phyloP scores from a whole-genome alignment of 1,139 yeast species.

The Lodderomyces beijingensis region DNA sequence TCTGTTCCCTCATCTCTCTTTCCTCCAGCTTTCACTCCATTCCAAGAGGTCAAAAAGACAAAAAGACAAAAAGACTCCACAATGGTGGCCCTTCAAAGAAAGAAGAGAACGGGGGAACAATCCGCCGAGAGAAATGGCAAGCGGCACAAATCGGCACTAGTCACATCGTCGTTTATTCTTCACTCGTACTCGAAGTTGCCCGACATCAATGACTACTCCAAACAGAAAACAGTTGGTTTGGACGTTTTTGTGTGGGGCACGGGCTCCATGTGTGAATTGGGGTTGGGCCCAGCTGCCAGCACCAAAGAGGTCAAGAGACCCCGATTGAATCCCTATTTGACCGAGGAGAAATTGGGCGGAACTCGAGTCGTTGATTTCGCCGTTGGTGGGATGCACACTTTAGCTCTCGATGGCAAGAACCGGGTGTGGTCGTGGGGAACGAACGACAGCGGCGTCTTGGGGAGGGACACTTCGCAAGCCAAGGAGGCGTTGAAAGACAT shows the following conservation, averaged over 20 bases:
- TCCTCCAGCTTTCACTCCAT: too few relatives aligned
- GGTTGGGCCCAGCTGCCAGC: constrained; percentile 83
- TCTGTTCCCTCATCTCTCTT: too few relatives aligned
- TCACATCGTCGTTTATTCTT: constrained; percentile 40
- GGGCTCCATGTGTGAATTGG: constrained; percentile 96
- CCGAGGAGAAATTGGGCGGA: constrained; percentile 51
- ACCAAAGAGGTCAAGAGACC: constrained; percentile 96
- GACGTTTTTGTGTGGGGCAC: constrained; percentile 93
- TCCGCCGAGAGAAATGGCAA: constrained; percentile 18
- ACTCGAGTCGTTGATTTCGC: constrained; percentile 70
- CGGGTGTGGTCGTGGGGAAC: constrained; percentile 97
- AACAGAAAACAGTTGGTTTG: constrained; percentile 42
- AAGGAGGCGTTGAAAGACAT: constrained; percentile 61
- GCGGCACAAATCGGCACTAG: constrained; percentile 23
- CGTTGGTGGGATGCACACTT: constrained; percentile 92
- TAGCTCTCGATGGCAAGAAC: constrained; percentile 74
- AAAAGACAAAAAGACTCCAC: constrained; percentile 2
- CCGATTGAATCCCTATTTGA: constrained; percentile 73
- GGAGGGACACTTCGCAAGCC: constrained; percentile 73
- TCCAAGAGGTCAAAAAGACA: background rate
- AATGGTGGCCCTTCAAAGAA: constrained; percentile 47
- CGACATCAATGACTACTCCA: constrained; percentile 39
- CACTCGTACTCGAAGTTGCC: constrained; percentile 49
- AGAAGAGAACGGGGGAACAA: constrained; percentile 23
- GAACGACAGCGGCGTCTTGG: constrained; percentile 87